A percentile compares a stretch with the other conserved stretches of the same genome.
Evolutionary conservation across 2,329 filamentous ascomycete species (phyloP).

Genomic region (Cytospora chrysosperma): DNA sequence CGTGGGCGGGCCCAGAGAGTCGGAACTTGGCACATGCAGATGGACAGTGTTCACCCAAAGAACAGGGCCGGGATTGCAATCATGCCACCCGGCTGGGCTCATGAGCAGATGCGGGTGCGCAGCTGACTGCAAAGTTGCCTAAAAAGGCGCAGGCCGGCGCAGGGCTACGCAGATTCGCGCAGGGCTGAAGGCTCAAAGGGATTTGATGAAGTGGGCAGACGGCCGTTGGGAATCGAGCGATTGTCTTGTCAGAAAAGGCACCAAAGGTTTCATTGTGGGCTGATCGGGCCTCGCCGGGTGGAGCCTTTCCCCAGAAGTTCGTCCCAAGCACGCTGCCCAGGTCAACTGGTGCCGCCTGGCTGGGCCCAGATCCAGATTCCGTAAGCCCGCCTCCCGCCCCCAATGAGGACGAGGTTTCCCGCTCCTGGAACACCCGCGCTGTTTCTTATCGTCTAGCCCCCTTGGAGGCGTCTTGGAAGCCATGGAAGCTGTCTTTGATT

Average conservation of each 20-base stretch:
- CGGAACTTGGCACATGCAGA: no score
- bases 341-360: no score
- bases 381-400: no score
- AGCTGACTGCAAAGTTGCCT: neutral
- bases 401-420: neutral
- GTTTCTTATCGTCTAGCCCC: neutral
- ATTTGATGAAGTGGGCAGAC: slow-evolving; percentile 22
- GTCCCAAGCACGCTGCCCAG: no score
- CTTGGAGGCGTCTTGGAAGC: no score
- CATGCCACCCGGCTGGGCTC: slow-evolving; percentile 13
- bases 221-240: slow-evolving; percentile 15
- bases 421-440: neutral
- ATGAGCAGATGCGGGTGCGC: slow-evolving; percentile 19
- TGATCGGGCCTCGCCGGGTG: slow-evolving; percentile 24
- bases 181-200: slow-evolving; percentile 2
- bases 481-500: neutral
- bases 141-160: neutral
- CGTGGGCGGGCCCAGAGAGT: slow-evolving; percentile 15
- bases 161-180: slow-evolving; percentile 2
- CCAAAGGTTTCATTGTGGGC: slow-evolving; percentile 20
- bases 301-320: slow-evolving; percentile 8
- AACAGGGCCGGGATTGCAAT: slow-evolving; percentile 12
- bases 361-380: slow-evolving; percentile 1
- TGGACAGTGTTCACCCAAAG: no score
- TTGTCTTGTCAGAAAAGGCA: neutral